Evolutionary conservation across 495 filamentous ascomycete species (phyloP).

Genomic region (Durotheca rogersii): DNA sequence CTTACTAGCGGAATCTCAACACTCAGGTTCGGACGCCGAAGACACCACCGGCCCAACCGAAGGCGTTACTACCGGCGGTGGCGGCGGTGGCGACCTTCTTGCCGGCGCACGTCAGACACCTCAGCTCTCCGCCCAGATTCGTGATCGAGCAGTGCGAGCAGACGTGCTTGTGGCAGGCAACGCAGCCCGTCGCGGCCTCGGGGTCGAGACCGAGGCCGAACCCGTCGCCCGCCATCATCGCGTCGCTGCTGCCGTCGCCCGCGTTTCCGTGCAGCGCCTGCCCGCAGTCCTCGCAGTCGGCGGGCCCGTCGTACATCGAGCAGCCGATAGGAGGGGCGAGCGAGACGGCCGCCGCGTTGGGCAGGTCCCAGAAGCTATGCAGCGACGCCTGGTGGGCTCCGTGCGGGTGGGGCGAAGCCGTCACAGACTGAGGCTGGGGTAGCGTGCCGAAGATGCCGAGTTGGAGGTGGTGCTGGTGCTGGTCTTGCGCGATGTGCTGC

Average conservation of each 20-base stretch:
- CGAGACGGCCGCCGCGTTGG: constrained; percentile 17
- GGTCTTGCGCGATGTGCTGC: constrained; percentile 27
- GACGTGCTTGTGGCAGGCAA: constrained; percentile 46
- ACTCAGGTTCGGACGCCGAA: neutral
- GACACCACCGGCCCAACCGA: constrained; percentile 28
- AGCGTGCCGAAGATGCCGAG: constrained; percentile 10
- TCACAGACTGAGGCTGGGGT: constrained; percentile 4
- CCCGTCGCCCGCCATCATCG: constrained; percentile 25
- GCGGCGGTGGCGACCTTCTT: constrained; percentile 31
- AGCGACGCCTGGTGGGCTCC: constrained; percentile 44
- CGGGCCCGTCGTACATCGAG: constrained; percentile 14
- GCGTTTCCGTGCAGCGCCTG: constrained; percentile 25
- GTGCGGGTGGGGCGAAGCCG: constrained; percentile 9
- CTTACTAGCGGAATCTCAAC: neutral
- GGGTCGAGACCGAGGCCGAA: constrained; percentile 12
- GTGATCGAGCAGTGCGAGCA: constrained; percentile 53
- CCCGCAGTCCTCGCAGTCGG: constrained; percentile 49
- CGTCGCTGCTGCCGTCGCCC: constrained; percentile 31
- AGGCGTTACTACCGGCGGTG: no score
- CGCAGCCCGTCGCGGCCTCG: constrained; percentile 30
- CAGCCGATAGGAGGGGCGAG: neutral
- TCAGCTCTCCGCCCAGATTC: constrained; percentile 45
- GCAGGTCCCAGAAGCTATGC: constrained; percentile 51
- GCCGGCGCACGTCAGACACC: constrained; percentile 47
- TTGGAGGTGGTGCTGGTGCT: constrained; percentile 6